These are phyloP conservation scores for Candida golubevii DNA, from an alignment of 805 yeast species.

Conservation along the genomic window DNA sequence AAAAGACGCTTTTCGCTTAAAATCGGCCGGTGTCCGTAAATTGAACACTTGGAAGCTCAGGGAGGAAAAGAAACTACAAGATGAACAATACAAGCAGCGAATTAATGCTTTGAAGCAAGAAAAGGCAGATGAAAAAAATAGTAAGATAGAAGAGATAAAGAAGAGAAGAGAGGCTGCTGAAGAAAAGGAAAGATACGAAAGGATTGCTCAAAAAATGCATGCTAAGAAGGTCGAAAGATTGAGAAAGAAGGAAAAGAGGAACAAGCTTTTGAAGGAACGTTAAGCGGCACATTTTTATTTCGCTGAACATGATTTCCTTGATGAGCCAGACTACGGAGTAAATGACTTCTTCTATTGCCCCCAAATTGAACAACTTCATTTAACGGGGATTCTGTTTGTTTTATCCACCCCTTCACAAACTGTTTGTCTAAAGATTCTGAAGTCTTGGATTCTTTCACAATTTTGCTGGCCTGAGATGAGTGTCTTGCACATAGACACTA, in stretches of 20 bases:
- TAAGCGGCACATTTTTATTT: constrained; percentile 19
- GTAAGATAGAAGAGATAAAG: constrained; percentile 53
- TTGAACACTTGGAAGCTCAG: constrained; percentile 59
- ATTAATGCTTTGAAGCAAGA: constrained; percentile 74
- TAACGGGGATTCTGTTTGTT: no score
- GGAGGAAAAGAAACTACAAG: constrained; percentile 60
- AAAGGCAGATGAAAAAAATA: constrained; percentile 56
- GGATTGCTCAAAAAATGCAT: constrained; percentile 82
- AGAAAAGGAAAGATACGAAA: constrained; percentile 84
- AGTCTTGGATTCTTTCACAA: no score
- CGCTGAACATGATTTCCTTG: no score
- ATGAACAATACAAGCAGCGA: constrained; percentile 62
- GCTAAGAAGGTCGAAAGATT: constrained; percentile 87
- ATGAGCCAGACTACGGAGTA: no score
- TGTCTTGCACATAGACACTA: constrained; percentile 7
- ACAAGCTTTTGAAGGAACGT: constrained; percentile 89
- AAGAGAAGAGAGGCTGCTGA: constrained; percentile 77
- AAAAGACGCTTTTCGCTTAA: constrained; percentile 65
- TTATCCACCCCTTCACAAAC: no score
- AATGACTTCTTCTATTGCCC: no score
- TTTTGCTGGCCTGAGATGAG: constrained; percentile 3
- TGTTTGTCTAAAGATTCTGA: no score
- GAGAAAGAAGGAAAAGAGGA: constrained; percentile 89
- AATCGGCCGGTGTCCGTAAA: constrained; percentile 51
- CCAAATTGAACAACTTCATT: no score